Evolutionary conservation across 495 filamentous ascomycete species (phyloP), one percentile per base, ranked within the genome.

Genomic region (Neurospora sp.): DNA sequence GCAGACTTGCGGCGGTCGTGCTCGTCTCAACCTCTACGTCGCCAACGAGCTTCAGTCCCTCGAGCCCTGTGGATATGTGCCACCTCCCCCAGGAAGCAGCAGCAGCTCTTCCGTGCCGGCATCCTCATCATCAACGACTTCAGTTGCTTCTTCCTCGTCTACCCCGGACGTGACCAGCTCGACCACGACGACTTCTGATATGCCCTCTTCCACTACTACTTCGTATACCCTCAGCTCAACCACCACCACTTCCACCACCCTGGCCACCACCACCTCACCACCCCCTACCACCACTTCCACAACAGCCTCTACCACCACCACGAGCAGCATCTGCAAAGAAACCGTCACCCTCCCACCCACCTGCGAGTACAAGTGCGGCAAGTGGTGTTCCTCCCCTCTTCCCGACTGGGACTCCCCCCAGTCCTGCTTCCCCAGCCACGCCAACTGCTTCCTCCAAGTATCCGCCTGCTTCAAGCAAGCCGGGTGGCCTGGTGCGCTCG

Each of bases 341-440:
- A 84, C 84, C 53, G 77, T 77, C 37, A 81, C 81, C 22, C 77
- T 81, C 48, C 81, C 82, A 2, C 73, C 84, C 37, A 80, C 78
- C 31, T 87, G 85, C 76, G 85, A 87, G 69, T 86, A 85, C 77
- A 79, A 81, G 71, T 83, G 83, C 75, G 85, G 85, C 68, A 82
- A 80, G 39, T 87, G 85, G 85, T 87, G 85, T 78, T 83, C 83
- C 12, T 76, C 77, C n/a, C 82, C 83, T 6, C 70, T 87, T 12
- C 85, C 85, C 39, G 72, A 79, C 73, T 87, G 80, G 80, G 71
- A 74, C n/a, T 82, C 84, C 73, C 42, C 75, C 31, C 42, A 76
- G 5, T 69, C 73, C 39, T 87, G 85, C 78, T 77, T 79, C 65
- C 59, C 42, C 2, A 79, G 82, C 35, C 78, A 78, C 42, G 77